Conservation (phyloP, 2,329 filamentous ascomycete genomes). For the Truncatella angustata region DNA sequence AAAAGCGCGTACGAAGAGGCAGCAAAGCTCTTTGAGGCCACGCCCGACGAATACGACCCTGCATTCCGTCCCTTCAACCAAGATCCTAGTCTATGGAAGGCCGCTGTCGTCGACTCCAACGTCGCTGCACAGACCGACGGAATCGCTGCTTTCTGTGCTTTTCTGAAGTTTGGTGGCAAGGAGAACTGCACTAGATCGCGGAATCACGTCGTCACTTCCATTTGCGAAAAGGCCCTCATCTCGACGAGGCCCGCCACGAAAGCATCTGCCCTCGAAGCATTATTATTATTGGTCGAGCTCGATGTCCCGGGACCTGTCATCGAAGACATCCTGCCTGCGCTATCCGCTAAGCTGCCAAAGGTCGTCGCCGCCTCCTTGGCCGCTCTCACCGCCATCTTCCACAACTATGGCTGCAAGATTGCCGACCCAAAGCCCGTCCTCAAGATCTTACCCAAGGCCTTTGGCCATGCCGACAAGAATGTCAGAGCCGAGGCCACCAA, state of each 20-base stretch:
- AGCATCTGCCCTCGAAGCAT: slow-evolving; percentile 77
- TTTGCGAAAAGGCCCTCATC: slow-evolving; percentile 87
- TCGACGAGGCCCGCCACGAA: slow-evolving; percentile 89
- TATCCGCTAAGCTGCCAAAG: slow-evolving; percentile 90
- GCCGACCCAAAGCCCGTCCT: slow-evolving; percentile 90
- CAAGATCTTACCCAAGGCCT: slow-evolving; percentile 84
- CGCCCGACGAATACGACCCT: slow-evolving; percentile 80
- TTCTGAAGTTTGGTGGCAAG: slow-evolving; percentile 84
- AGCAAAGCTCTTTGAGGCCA: slow-evolving; percentile 78
- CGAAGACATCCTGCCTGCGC: slow-evolving; percentile 80
- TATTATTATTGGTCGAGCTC: slow-evolving; percentile 86
- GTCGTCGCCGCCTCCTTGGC: slow-evolving; percentile 62
- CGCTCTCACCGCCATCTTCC: slow-evolving; percentile 79
- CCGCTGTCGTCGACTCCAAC: slow-evolving; percentile 88
- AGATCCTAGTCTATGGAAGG: slow-evolving; percentile 86
- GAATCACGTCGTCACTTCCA: slow-evolving; percentile 68
- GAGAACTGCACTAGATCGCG: slow-evolving; percentile 79
- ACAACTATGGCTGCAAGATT: slow-evolving; percentile 92
- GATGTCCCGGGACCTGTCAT: slow-evolving; percentile 83
- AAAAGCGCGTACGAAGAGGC: slow-evolving; percentile 95
- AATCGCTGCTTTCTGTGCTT: slow-evolving; percentile 81
- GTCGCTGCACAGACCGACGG: slow-evolving; percentile 96
- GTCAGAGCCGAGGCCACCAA: slow-evolving; percentile 91
- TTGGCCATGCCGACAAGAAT: slow-evolving; percentile 97
- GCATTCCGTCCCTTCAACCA: slow-evolving; percentile 84